Percentiles rank a stretch among this genome's conserved stretches.
Evolutionary conservation across 2,329 filamentous ascomycete genomes (phyloP).

Genomic region (Pseudogymnoascus sp.): DNA sequence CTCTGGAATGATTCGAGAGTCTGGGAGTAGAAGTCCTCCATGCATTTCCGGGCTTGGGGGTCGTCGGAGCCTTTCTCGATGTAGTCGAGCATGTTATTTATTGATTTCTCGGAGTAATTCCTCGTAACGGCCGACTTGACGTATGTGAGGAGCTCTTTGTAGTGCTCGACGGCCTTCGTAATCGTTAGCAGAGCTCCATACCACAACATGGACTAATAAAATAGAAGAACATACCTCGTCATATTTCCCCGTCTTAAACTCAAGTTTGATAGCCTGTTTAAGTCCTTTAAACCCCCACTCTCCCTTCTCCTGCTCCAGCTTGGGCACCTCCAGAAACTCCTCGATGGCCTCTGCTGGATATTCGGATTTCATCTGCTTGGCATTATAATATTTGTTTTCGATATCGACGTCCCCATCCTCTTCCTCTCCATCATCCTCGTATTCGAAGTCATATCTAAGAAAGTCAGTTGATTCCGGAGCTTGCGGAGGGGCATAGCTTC

Average conservation of each 20-base stretch:
- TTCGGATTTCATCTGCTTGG: conserved; percentile 86
- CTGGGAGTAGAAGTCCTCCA: conserved; percentile 91
- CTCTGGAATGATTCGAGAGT: conserved; percentile 92
- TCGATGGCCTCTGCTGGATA: conserved; percentile 82
- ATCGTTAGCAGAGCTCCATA: neutral
- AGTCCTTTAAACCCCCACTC: conserved; percentile 98
- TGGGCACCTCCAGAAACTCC: conserved; percentile 84
- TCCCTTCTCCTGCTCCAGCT: conserved; percentile 69
- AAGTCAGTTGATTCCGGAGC: conserved; percentile 16
- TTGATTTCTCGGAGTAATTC: conserved; percentile 98
- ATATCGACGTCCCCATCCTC: conserved; percentile 85
- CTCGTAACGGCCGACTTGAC: conserved; percentile 94
- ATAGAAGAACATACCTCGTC: conserved; percentile 50
- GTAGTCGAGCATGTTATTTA: conserved; percentile 98
- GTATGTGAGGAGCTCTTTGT: conserved; percentile 89
- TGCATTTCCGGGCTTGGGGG: conserved; percentile 64
- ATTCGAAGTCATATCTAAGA: conserved; percentile 84
- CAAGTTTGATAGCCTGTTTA: conserved; percentile 96
- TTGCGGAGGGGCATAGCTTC: conserved; percentile 10
- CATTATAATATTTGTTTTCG: conserved; percentile 99
- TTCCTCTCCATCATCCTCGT: conserved; percentile 83
- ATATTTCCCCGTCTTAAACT: conserved; percentile 87
- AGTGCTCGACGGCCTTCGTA: conserved; percentile 75
- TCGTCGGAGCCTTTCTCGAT: conserved; percentile 79
- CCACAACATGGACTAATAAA: neutral